phyloP scores from a whole-genome alignment of 202 grass and related monocot genomes.

The Digitaria exilis region DNA sequence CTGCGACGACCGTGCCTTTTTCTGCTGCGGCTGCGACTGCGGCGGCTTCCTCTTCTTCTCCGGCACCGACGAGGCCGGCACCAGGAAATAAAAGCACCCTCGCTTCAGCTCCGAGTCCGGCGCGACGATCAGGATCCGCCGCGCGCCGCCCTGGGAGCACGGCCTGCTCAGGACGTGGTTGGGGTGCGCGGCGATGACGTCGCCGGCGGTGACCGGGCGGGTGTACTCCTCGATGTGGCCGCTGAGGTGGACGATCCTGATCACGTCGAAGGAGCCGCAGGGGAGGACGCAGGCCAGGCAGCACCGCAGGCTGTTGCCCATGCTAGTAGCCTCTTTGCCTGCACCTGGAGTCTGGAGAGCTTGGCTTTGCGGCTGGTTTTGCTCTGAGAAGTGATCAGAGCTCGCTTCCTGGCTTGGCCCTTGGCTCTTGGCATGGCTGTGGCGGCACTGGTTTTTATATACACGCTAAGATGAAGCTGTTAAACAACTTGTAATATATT shows the following conservation, averaged over 20 bases:
- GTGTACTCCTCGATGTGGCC: constrained; percentile 88
- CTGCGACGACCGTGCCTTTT: constrained; percentile 24
- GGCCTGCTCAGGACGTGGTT: constrained; percentile 79
- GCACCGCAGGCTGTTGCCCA: constrained; percentile 92
- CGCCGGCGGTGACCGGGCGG: constrained; percentile 63
- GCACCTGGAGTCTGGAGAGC: not conserved
- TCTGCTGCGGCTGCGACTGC: constrained; percentile 39
- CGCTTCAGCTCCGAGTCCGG: constrained; percentile 75
- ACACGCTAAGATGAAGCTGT: not conserved
- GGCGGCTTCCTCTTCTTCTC: constrained; percentile 55
- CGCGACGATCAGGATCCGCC: constrained; percentile 64
- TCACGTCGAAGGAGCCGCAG: constrained; percentile 80
- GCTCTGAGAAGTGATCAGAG: constrained; percentile 4
- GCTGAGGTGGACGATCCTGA: constrained; percentile 83
- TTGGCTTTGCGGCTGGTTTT: not conserved
- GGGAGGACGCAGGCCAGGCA: constrained; percentile 92
- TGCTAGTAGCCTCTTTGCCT: constrained; percentile 29
- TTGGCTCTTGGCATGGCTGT: constrained; percentile 39
- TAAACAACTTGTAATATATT: constrained; percentile 29
- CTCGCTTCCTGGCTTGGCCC: constrained; percentile 10
- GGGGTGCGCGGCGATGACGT: constrained; percentile 79
- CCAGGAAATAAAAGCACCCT: constrained; percentile 85
- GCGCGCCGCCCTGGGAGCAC: constrained; percentile 72
- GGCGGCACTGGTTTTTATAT: constrained; percentile 43
- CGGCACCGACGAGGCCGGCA: constrained; percentile 70